Evolutionary conservation across 2,329 filamentous ascomycete species (phyloP), one percentile per base, ranked within the genome.

Genomic region (Fusarium tupiense): DNA sequence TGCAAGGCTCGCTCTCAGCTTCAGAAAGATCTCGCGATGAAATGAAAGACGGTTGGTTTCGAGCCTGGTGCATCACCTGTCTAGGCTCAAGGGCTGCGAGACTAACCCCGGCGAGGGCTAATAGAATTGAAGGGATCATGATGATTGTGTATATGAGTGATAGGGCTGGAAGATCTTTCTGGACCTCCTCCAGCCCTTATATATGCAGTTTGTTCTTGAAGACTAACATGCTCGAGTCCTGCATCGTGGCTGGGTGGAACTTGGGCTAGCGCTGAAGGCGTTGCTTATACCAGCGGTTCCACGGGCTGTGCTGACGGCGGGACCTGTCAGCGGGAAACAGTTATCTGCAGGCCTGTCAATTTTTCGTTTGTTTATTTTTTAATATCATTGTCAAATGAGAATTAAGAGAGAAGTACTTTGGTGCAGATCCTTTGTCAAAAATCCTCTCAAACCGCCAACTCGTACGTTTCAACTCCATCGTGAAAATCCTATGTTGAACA

Each of bases 81-180:
- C 74, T 44, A 10, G 75, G 75, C 20, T 78, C 76, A 13, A 78
- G 64, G 50, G 72, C 71, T 38, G 73, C 63, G 46, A 65, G 44
- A 40, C 56, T 50, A 19, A 77, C 41, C 46, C 76, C 75, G 0
- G 54, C 67, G 10, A 78, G 65, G 68, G 73, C 72, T 49, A 78
- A n/a, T 33, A 78, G 26, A 47, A 71, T 33, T 50, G 68, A 62
- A 49, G 68, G 40, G 41, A 74, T 65, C 76, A 78, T 78, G 50
- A 49, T 53, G 41, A n/a, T 26, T 33, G 24, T 41, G 33, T 5
- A n/a, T 38, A 56, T 64, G 43, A 41, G 43, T 56, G 38, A 46
- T 69, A 60, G 26, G 41, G 60, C 62, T 64, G 63, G 52, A 29
- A 47, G 52, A 33, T 35, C 26, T 40, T 35, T 44, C 26, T 7